Conservation (phyloP, 805 yeast species). For the Saturnispora silvae region DNA sequence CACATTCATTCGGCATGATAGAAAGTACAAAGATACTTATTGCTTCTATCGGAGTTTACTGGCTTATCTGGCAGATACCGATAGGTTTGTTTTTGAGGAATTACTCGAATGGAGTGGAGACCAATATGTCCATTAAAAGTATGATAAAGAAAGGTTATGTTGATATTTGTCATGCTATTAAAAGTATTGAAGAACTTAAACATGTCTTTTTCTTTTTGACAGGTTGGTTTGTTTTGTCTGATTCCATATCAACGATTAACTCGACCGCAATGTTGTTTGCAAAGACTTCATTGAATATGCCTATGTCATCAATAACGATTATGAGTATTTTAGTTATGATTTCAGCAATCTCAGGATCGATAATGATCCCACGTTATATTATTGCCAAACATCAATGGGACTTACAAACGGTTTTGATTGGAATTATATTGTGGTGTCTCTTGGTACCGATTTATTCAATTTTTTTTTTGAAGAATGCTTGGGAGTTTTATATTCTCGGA, state of each 20-base stretch:
- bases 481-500: conserved; percentile 61
- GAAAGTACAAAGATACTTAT: conserved; percentile 49
- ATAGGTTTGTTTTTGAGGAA: conserved; percentile 33
- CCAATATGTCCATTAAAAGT: not conserved
- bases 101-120: not conserved
- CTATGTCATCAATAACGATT: conserved; percentile 51
- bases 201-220: conserved; percentile 57
- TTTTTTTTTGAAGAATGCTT: conserved; percentile 50
- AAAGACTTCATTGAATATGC: conserved; percentile 57
- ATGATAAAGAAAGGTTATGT: conserved; percentile 44
- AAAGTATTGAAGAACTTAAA: conserved; percentile 45
- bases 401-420: conserved; percentile 39
- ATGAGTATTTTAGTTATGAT: conserved; percentile 58
- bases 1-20: conserved; percentile 15
- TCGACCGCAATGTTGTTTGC: conserved; percentile 73
- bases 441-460: conserved; percentile 66
- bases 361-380: conserved; percentile 37
- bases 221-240: conserved; percentile 73
- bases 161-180: conserved; percentile 44
- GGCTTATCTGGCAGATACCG: conserved; percentile 64
- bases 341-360: conserved; percentile 60
- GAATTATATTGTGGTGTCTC: conserved; percentile 49
- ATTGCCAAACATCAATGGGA: conserved; percentile 29
- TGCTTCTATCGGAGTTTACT: conserved; percentile 62
- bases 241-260: conserved; percentile 67